Conservation (phyloP, 352 stramenopile genomes). For the Globisporangium carolinianum region DNA sequence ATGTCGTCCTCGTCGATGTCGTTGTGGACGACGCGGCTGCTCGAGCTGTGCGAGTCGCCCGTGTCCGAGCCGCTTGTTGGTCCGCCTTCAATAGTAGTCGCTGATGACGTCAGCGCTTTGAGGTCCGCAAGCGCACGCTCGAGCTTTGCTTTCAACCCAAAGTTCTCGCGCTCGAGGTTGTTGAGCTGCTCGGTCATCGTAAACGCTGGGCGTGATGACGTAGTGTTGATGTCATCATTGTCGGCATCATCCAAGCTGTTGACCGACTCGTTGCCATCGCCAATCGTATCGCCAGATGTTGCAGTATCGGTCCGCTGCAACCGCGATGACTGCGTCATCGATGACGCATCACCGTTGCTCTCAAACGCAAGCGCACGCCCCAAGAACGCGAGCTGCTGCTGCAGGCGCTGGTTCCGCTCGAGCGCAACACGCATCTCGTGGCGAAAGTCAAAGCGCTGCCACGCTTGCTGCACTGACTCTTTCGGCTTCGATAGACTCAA, state of each 20-base stretch:
- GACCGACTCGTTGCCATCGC: constrained; percentile 7
- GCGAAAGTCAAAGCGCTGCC: constrained; percentile 42
- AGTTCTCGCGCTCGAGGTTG: constrained; percentile 68
- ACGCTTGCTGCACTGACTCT: constrained; percentile 6
- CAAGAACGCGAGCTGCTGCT: constrained; percentile 61
- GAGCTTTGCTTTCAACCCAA: constrained; percentile 54
- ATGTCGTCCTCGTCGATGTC: constrained; percentile 1
- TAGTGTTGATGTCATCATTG: background rate
- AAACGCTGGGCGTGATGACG: constrained; percentile 26
- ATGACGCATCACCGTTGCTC: background rate
- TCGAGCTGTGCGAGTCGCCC: constrained; percentile 40
- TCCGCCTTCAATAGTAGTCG: background rate
- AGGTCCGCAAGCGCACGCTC: constrained; percentile 28
- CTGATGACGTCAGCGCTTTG: constrained; percentile 19
- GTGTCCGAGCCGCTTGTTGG: constrained; percentile 17
- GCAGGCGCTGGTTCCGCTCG: constrained; percentile 53
- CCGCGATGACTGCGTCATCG: background rate
- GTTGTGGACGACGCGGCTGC: constrained; percentile 13
- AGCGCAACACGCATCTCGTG: constrained; percentile 48
- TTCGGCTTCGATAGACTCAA: no score
- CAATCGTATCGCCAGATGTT: constrained; percentile 34
- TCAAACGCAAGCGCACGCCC: constrained; percentile 46
- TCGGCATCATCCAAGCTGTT: constrained; percentile 10
- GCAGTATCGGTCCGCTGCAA: constrained; percentile 34
- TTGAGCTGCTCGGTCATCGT: constrained; percentile 74